phyloP scores from a whole-genome alignment of 805 yeast species.

The Metschnikowia continentalis region DNA sequence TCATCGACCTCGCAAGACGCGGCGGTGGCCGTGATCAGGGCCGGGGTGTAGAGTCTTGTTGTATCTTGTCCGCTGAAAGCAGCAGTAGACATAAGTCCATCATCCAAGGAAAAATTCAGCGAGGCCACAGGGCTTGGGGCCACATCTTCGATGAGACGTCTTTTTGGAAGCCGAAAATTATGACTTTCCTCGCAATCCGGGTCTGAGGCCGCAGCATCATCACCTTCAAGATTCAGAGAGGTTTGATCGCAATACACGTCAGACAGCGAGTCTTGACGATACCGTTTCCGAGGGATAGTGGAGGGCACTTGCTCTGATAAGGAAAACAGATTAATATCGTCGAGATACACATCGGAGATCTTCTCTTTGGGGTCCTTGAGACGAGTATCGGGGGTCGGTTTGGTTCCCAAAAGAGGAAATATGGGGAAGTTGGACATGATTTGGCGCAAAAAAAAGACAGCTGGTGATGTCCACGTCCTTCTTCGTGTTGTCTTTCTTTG shows the following conservation, averaged over 20 bases:
- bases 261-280: conserved; percentile 20
- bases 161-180: conserved; percentile 29
- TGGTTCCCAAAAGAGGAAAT: conserved; percentile 30
- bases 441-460: neutral
- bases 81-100: neutral
- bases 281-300: conserved; percentile 19
- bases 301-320: conserved; percentile 11
- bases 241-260: conserved; percentile 13
- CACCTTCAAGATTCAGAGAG: conserved; percentile 17
- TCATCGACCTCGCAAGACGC: conserved; percentile 1
- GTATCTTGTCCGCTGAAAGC: neutral
- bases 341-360: conserved; percentile 31
- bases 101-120: neutral
- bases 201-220: neutral
- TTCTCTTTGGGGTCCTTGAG: conserved; percentile 28
- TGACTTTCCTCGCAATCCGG: neutral
- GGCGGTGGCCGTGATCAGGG: neutral
- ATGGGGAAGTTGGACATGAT: conserved; percentile 4
- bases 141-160: conserved; percentile 24
- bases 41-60: neutral
- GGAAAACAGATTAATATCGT: conserved; percentile 25
- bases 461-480: neutral
- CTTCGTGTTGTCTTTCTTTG: neutral
- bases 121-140: neutral
- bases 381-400: conserved; percentile 30